A percentile compares a stretch with the other conserved stretches of the same genome.
Conservation (phyloP, 768 basidiomycete genomes). For the Suillus sp. region DNA sequence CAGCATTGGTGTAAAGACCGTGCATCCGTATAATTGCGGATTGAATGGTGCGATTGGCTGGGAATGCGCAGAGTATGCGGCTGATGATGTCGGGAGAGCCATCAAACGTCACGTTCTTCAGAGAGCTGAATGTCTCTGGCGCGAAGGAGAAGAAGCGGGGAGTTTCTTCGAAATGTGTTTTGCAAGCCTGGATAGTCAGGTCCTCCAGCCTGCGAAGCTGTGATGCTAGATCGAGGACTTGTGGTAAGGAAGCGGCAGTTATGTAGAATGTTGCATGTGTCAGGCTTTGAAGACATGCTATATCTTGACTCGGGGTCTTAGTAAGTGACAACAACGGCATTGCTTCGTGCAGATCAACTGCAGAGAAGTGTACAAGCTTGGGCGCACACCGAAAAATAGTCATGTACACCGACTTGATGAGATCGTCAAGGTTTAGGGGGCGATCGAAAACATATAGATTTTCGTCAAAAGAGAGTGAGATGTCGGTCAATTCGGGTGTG, state of each 20-base stretch:
- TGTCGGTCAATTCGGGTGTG: constrained; percentile 3
- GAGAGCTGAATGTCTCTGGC: neutral
- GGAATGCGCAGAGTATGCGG: neutral
- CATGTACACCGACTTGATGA: constrained; percentile 1
- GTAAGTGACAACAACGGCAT: neutral
- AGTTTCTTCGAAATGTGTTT: constrained; percentile 4
- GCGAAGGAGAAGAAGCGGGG: neutral
- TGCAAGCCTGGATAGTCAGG: neutral
- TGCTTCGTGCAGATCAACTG: constrained; percentile 2
- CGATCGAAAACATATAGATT: neutral
- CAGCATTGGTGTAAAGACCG: neutral
- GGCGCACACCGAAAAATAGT: constrained; percentile 3
- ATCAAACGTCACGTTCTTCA: neutral
- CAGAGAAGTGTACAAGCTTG: constrained; percentile 5
- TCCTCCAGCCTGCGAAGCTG: neutral
- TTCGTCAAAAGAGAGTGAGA: constrained; percentile 1
- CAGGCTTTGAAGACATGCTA: neutral
- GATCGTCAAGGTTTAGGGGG: neutral
- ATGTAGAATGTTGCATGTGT: constrained; percentile 2
- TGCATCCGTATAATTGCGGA: neutral
- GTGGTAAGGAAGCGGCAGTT: neutral
- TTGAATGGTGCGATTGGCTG: neutral
- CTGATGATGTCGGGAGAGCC: neutral
- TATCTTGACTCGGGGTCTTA: neutral
- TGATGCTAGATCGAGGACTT: constrained; percentile 3